Base-by-base conservation (phyloP, 2,329 filamentous ascomycete genomes). In the Colletotrichum gigasporum region DNA sequence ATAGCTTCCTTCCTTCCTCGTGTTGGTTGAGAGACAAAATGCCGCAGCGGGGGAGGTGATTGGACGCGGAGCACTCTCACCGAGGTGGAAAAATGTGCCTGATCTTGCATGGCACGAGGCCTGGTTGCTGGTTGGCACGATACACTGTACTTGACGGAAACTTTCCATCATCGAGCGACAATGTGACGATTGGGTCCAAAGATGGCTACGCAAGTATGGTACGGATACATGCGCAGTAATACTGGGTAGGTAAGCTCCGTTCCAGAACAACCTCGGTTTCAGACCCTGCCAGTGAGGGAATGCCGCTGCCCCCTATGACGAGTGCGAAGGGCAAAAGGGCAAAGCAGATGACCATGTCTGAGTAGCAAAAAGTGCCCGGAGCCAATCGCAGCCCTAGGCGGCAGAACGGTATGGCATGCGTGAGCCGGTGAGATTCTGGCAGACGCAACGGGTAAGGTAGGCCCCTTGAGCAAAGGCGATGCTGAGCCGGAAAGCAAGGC, bases 61-160 rank as follows among this genome's bases (percentile, higher is more conserved):
- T 64, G 61, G 61, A 4, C 24, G 20, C 39, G 26, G 20, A 18
- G 26, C 28, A 34, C 55, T 37, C 35, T 64, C 39, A 64, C 61
- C 61, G 61, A 64, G 47, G 61, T 64, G 61, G 61, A 64, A 55
- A 22, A 60, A 30, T 14, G 55, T 64, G 61, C 61, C 41, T 64
- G 55, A 64, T 64, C 61, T 64, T 60, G 61, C 61, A 64, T 64
- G 48, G 41, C 24, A 57, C 30, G 35, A 39, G n/a, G 16, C 42
- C 32, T 12, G 34, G n/a, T 24, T 47, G n/a, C 20, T 52, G 48
- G 37, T 52, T 52, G 48, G 48, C 24, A 24, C 20, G 18, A 16
- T n/a, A n/a, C 18, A 35, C 47, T 34, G 22, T n/a, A 47, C 34
- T 12, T 37, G 3, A 16, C 18, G 5, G 16, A 41, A 30, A 35